Evolutionary conservation across 345 rosid species (phyloP).

Genomic region (Aquilaria yunnanensis): DNA sequence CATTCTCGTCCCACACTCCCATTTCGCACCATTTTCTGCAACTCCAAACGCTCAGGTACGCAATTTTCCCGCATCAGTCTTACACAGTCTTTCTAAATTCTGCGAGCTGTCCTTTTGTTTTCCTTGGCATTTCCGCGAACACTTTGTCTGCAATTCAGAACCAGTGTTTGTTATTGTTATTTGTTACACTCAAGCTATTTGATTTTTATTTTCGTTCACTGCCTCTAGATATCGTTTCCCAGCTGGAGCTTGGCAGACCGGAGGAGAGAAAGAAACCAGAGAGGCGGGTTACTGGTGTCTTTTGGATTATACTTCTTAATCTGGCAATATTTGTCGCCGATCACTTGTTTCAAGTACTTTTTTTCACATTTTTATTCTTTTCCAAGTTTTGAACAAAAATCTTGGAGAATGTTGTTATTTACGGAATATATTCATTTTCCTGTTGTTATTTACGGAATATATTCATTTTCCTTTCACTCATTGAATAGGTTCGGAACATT

Average conservation of each 20-base stretch:
- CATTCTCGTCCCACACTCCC: too few relatives aligned
- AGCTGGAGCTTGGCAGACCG: constrained; percentile 54
- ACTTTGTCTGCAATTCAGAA: too few relatives aligned
- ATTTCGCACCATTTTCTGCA: too few relatives aligned
- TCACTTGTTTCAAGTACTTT: constrained; percentile 68
- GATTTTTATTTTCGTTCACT: too few relatives aligned
- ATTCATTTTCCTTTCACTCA: too few relatives aligned
- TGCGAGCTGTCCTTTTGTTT: too few relatives aligned
- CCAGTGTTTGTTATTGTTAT: too few relatives aligned
- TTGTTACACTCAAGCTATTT: too few relatives aligned
- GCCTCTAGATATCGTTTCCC: constrained; percentile 46
- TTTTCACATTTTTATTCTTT: not conserved
- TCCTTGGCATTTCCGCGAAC: too few relatives aligned
- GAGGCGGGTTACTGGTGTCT: constrained; percentile 59
- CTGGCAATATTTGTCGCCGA: constrained; percentile 70
- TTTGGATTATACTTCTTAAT: constrained; percentile 85
- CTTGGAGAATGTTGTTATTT: not conserved
- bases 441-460: not conserved
- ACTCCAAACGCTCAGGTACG: too few relatives aligned
- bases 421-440: not conserved
- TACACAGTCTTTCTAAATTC: too few relatives aligned
- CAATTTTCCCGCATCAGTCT: too few relatives aligned
- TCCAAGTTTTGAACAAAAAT: not conserved
- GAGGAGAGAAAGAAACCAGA: constrained; percentile 36
- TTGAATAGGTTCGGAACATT: constrained; percentile 43